A percentile compares a stretch with the other conserved stretches of the same genome.
Conservation (phyloP, 768 basidiomycete genomes). For the Amanita inopinata region DNA sequence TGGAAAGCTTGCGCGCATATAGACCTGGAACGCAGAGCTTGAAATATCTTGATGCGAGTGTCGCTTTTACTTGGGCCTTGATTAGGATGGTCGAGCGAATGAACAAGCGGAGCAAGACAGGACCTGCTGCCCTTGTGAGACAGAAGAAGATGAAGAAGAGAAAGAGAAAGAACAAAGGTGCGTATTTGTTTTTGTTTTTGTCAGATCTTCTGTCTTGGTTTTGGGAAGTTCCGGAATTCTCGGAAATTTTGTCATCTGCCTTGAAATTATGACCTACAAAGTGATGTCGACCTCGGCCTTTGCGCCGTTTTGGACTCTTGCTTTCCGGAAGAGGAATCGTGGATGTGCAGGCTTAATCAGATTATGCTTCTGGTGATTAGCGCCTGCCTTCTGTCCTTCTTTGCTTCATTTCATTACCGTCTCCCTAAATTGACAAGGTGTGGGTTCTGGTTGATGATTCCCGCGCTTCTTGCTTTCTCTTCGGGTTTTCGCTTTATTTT, state of each 20-base stretch:
- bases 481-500: conserved; percentile 5
- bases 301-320: too few relatives aligned
- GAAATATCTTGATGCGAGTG: conserved; percentile 79
- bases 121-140: conserved; percentile 57
- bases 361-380: conserved; percentile 7
- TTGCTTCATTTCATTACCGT: conserved; percentile 10
- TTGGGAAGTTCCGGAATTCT: neutral
- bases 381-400: neutral
- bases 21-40: conserved; percentile 70
- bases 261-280: too few relatives aligned
- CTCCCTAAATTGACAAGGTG: conserved; percentile 5
- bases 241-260: neutral
- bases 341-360: too few relatives aligned
- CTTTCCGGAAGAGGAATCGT: too few relatives aligned
- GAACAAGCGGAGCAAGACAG: conserved; percentile 59
- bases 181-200: conserved; percentile 10
- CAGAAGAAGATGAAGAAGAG: conserved; percentile 40
- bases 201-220: too few relatives aligned
- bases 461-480: conserved; percentile 8
- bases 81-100: conserved; percentile 85
- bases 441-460: neutral
- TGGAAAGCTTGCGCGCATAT: conserved; percentile 70
- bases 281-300: too few relatives aligned
- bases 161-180: conserved; percentile 41
- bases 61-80: conserved; percentile 79